A percentile compares a stretch with the other conserved stretches of the same genome.
phyloP scores from a whole-genome alignment of 1,139 yeast genomes.

The Geotrichum aggregatum region DNA sequence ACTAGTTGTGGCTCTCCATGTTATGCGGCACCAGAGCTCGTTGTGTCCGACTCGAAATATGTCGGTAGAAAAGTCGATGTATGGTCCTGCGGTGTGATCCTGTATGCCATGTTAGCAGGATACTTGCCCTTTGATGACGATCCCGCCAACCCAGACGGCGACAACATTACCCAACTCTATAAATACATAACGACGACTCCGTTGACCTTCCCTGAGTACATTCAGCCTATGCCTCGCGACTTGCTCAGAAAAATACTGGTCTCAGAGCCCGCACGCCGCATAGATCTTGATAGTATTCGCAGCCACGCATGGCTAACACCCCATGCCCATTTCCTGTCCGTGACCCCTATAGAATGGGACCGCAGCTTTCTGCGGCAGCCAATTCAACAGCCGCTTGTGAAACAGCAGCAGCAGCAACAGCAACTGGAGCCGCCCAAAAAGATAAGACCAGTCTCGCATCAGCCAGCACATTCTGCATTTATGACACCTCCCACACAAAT shows the following conservation, averaged over 20 bases:
- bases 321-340: slow-evolving; percentile 73
- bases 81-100: slow-evolving; percentile 94
- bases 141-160: slow-evolving; percentile 93
- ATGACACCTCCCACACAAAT: slow-evolving; percentile 19
- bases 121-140: slow-evolving; percentile 97
- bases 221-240: slow-evolving; percentile 89
- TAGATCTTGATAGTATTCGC: slow-evolving; percentile 63
- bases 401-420: slow-evolving; percentile 1
- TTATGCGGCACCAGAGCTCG: slow-evolving; percentile 96
- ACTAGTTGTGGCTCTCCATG: slow-evolving; percentile 98
- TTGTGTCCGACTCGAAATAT: slow-evolving; percentile 79
- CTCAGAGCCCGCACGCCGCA: slow-evolving; percentile 78
- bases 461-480: slow-evolving; percentile 14
- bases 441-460: slow-evolving; percentile 22
- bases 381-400: slow-evolving; percentile 2
- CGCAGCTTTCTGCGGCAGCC: slow-evolving; percentile 27
- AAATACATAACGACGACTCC: slow-evolving; percentile 89
- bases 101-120: slow-evolving; percentile 96
- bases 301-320: slow-evolving; percentile 84
- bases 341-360: slow-evolving; percentile 91
- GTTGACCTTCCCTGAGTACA: slow-evolving; percentile 90
- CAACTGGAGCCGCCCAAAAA: too few relatives aligned
- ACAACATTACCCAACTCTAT: slow-evolving; percentile 84
- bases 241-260: slow-evolving; percentile 78
- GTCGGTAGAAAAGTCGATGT: slow-evolving; percentile 94